Evolutionary conservation across 192 early-diverging fungal genomes (phyloP), one percentile per base, ranked within the genome.

Genomic region (Mortierella hygrophila): DNA sequence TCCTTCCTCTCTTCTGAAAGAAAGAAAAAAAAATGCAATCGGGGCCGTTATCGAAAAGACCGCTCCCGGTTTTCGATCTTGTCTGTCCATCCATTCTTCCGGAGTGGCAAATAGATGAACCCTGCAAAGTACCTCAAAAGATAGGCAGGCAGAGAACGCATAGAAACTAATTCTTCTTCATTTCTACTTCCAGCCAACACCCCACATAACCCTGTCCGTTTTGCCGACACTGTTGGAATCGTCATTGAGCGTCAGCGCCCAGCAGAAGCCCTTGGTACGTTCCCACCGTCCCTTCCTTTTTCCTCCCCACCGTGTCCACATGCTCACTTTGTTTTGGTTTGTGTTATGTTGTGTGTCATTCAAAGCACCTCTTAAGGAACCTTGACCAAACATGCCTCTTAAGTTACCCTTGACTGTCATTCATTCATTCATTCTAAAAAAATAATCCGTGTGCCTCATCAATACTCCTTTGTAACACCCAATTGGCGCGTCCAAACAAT

Each of bases 191-290:
- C 82, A 96, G 97, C 92, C 35, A 94, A 95, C 86, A 93, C 93
- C n/a, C 98, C 98, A 6, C 98, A 99, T 82, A 98, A 97, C 85
- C 98, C 98, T 21, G 94, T 96, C 68, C 92, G 98, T 40, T 98
- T 96, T 83, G 95, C 92, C n/a, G 88, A 99, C 76, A 99, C 98
- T 1, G 90, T 99, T 74, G 98, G 98, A 13, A 89, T 99, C n/a
- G 98, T 99, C 21, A 91, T 99, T 76, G 98, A 99, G 88, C 91
- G 95, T 78, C 96, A 96, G 78, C 82, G 98, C 47, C 93, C 93
- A 16, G 90, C 92, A 1, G 93, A 94, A 70, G 88, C 93, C 41
- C 89, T 92, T 70, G 95, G 95, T 96, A 90, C 72, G 87, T 69
- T 46, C 70, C 15, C 49, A 20, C 49, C 49, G 5, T 21, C 49